Evolutionary conservation across 1,284 basidiomycete genomes (phyloP).

Genomic region (Termitomyces sp.): DNA sequence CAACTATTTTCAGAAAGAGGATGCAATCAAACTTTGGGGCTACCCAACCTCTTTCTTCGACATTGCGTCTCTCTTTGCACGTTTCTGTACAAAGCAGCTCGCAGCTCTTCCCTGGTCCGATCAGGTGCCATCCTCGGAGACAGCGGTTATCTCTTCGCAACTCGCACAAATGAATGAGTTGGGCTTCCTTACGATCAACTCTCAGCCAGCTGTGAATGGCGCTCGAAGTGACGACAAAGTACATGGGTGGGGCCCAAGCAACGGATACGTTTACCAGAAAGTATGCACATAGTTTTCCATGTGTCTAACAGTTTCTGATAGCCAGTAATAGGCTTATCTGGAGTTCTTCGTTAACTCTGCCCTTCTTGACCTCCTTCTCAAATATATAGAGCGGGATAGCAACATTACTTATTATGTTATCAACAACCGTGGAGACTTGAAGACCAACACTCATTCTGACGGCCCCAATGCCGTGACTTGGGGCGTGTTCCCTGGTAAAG

Average conservation of each 20-base stretch:
- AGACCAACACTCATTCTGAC: slow-evolving; percentile 88
- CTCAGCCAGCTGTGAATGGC: slow-evolving; percentile 96
- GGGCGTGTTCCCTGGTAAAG: slow-evolving; percentile 98
- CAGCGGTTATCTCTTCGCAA: slow-evolving; percentile 74
- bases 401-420: slow-evolving; percentile 97
- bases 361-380: slow-evolving; percentile 72
- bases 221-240: slow-evolving; percentile 80
- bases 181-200: slow-evolving; percentile 97
- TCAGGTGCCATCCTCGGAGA: slow-evolving; percentile 82
- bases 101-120: slow-evolving; percentile 95
- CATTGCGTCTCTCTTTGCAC: slow-evolving; percentile 71
- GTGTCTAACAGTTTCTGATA: slow-evolving; percentile 2
- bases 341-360: slow-evolving; percentile 90
- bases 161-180: slow-evolving; percentile 83
- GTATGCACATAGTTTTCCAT: slow-evolving; percentile 33
- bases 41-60: slow-evolving; percentile 67
- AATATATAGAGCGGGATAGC: slow-evolving; percentile 83
- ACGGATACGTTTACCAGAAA: slow-evolving; percentile 98
- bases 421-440: slow-evolving; percentile 87
- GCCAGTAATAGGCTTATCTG: slow-evolving; percentile 77
- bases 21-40: slow-evolving; percentile 87
- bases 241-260: slow-evolving; percentile 92
- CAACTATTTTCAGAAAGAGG: slow-evolving; percentile 55
- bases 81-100: slow-evolving; percentile 73
- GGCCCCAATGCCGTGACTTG: slow-evolving; percentile 98